A percentile compares a stretch with the other conserved stretches of the same genome.
phyloP scores from a whole-genome alignment of 2,329 filamentous ascomycete genomes.

The Sporothrix sp. region DNA sequence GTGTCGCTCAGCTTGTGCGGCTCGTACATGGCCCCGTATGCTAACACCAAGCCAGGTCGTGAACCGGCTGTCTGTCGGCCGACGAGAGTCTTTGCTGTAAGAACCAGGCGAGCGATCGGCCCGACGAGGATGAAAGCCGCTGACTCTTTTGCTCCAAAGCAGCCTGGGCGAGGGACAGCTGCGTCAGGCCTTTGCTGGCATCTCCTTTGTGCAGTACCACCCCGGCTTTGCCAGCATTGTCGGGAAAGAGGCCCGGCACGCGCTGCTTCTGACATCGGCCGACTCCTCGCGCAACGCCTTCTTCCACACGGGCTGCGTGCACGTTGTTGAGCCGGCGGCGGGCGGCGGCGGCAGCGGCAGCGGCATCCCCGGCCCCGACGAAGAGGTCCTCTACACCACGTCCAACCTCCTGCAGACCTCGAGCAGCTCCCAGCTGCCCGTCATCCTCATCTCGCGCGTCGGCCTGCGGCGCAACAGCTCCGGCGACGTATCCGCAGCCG shows the following conservation, averaged over 20 bases:
- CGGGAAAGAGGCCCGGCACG: constrained; percentile 26
- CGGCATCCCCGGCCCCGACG: background rate
- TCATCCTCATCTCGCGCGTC: constrained; percentile 37
- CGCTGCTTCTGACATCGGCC: constrained; percentile 33
- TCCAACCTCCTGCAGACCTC: constrained; percentile 33
- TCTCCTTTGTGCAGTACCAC: constrained; percentile 31
- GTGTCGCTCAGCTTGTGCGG: no score
- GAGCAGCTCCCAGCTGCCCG: constrained; percentile 29
- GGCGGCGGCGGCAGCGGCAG: background rate
- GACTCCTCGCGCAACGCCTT: constrained; percentile 34
- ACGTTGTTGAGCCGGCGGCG: constrained; percentile 22
- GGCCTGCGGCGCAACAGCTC: constrained; percentile 22
- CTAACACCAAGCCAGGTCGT: background rate
- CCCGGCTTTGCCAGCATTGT: constrained; percentile 27
- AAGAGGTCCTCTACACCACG: constrained; percentile 36
- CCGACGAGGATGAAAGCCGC: no score
- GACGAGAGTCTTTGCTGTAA: constrained; percentile 8
- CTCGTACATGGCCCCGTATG: no score
- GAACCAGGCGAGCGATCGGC: no score
- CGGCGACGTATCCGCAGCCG: constrained; percentile 24
- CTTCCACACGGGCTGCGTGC: constrained; percentile 37
- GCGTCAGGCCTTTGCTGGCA: background rate
- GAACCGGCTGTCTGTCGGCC: constrained; percentile 8
- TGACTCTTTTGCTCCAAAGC: background rate
- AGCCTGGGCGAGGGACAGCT: background rate